Conservation (phyloP, 805 yeast species). For the Lipomyces japonicus region DNA sequence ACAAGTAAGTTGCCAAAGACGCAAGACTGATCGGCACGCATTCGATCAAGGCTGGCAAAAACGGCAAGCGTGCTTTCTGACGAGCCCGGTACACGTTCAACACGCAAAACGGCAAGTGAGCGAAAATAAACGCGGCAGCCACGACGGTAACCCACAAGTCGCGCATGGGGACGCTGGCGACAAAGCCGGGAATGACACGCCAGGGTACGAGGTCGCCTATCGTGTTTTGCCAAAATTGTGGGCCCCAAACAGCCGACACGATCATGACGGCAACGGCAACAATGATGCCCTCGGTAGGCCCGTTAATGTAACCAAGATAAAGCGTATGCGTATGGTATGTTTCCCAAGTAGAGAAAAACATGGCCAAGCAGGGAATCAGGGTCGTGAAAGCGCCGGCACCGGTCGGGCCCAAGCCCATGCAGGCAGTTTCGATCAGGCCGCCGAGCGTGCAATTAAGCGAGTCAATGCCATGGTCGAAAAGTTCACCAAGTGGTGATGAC, state of each 20-base stretch:
- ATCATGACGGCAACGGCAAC: constrained; percentile 57
- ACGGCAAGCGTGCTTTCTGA: constrained; percentile 34
- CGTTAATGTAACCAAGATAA: constrained; percentile 76
- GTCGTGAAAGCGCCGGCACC: constrained; percentile 74
- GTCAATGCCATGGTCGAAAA: constrained; percentile 86
- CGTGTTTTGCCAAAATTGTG: constrained; percentile 56
- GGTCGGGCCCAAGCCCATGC: constrained; percentile 71
- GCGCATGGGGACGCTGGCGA: constrained; percentile 44
- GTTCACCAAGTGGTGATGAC: constrained; percentile 90
- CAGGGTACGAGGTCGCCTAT: constrained; percentile 39
- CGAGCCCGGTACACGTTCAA: constrained; percentile 48
- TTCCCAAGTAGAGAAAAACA: constrained; percentile 36
- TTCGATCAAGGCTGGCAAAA: constrained; percentile 48
- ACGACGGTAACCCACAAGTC: constrained; percentile 35
- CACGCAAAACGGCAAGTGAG: constrained; percentile 66
- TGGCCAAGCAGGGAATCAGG: constrained; percentile 60
- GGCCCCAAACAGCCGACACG: constrained; percentile 66
- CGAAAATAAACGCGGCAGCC: constrained; percentile 41
- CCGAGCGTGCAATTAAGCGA: constrained; percentile 77
- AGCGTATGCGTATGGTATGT: constrained; percentile 44
- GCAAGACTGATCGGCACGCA: constrained; percentile 65
- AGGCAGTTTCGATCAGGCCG: constrained; percentile 67
- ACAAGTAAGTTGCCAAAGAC: constrained; percentile 47
- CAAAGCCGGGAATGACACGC: constrained; percentile 36
- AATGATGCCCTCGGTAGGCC: constrained; percentile 93